Evolutionary conservation across 176 grass and related monocot species (phyloP).

Genomic region (Zea luxurians): DNA sequence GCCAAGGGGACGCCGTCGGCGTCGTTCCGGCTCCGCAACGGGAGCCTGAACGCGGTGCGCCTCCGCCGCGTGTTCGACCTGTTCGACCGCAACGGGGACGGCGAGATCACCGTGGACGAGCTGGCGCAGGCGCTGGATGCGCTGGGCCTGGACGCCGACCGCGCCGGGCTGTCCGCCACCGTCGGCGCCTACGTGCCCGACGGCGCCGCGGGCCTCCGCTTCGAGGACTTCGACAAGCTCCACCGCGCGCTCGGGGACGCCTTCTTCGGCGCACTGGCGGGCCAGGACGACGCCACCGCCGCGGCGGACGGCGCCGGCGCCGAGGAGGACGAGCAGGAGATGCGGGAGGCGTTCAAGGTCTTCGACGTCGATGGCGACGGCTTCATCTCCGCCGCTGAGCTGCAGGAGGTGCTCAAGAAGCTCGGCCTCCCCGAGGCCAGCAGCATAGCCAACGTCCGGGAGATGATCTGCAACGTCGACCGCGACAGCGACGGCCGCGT

Average conservation of each 20-base stretch:
- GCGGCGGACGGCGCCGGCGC: neutral
- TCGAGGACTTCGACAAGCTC: constrained; percentile 65
- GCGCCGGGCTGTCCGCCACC: constrained; percentile 36
- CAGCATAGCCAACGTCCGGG: constrained; percentile 49
- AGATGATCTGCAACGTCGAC: constrained; percentile 82
- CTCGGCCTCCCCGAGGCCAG: constrained; percentile 58
- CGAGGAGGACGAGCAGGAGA: constrained; percentile 46
- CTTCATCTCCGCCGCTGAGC: constrained; percentile 68
- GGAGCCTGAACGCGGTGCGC: constrained; percentile 67
- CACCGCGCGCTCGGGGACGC: constrained; percentile 64
- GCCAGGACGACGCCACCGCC: neutral
- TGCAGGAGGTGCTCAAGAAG: constrained; percentile 67
- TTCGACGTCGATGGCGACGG: constrained; percentile 78
- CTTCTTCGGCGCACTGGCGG: constrained; percentile 44
- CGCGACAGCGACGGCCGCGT: constrained; percentile 56
- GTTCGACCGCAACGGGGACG: constrained; percentile 82
- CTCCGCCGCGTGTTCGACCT: constrained; percentile 77
- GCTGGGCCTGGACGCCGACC: constrained; percentile 63
- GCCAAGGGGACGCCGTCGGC: constrained; percentile 40
- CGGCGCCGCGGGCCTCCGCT: constrained; percentile 50
- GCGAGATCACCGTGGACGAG: constrained; percentile 78
- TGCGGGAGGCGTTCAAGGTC: constrained; percentile 76
- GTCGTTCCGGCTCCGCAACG: constrained; percentile 76
- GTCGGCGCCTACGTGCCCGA: constrained; percentile 52
- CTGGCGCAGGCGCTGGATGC: constrained; percentile 68